phyloP scores from a whole-genome alignment of 768 basidiomycete species.

The Rickenella mellea region DNA sequence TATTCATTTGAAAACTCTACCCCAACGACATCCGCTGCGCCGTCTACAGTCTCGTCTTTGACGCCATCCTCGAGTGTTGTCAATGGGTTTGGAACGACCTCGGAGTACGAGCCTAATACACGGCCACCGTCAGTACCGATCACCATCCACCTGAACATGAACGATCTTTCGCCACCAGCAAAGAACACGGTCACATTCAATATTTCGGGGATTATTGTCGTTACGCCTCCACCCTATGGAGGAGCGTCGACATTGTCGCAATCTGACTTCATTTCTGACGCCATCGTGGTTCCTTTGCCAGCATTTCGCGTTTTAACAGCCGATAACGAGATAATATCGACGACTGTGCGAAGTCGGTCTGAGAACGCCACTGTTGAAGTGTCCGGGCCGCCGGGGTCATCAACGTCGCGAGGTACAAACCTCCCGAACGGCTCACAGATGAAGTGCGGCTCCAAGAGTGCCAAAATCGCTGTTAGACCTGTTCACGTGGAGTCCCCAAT shows the following conservation, averaged over 20 bases:
- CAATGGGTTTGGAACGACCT: not conserved
- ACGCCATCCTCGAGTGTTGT: not conserved
- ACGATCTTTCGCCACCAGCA: constrained; percentile 56
- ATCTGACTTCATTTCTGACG: constrained; percentile 20
- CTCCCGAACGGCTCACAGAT: constrained; percentile 50
- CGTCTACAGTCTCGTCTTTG: constrained; percentile 29
- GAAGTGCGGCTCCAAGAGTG: constrained; percentile 53
- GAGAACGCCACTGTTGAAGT: constrained; percentile 49
- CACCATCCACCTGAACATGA: constrained; percentile 73
- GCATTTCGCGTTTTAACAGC: constrained; percentile 61
- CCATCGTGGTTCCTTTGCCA: constrained; percentile 52
- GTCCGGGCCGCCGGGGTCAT: constrained; percentile 46
- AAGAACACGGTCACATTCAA: constrained; percentile 60
- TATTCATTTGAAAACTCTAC: constrained; percentile 67
- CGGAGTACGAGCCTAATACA: constrained; percentile 6
- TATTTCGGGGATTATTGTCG: constrained; percentile 54
- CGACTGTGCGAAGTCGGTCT: constrained; percentile 51
- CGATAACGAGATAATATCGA: constrained; percentile 50
- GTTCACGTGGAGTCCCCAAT: constrained; percentile 17
- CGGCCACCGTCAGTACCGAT: constrained; percentile 50
- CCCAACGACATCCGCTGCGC: constrained; percentile 33
- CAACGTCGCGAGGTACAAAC: constrained; percentile 55
- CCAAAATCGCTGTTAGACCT: constrained; percentile 43
- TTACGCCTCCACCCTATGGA: constrained; percentile 33
- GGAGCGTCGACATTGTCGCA: constrained; percentile 15